Evolutionary conservation across 1,284 basidiomycete genomes (phyloP).

Genomic region (Ganoderma lucidum): DNA sequence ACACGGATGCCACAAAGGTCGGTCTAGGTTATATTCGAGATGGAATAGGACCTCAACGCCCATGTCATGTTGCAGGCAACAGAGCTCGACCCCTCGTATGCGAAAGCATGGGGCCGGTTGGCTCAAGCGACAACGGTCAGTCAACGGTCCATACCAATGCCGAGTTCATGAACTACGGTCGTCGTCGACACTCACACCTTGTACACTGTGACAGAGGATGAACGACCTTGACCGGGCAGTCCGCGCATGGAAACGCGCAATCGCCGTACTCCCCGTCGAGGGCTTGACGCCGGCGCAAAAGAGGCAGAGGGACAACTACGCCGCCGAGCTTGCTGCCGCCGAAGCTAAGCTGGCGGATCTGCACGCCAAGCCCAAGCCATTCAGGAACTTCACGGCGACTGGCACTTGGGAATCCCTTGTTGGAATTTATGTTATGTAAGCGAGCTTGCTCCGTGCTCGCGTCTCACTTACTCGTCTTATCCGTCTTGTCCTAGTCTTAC

Average conservation of each 20-base stretch:
- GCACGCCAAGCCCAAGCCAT: background rate
- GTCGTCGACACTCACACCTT: background rate
- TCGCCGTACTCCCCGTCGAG: slow-evolving; percentile 35
- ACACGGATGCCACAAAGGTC: slow-evolving; percentile 27
- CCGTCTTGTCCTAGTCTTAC: too few relatives aligned
- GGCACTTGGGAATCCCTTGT: background rate
- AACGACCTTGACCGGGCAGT: slow-evolving; percentile 28
- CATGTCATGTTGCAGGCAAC: slow-evolving; percentile 38
- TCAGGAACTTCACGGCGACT: background rate
- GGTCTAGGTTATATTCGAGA: background rate
- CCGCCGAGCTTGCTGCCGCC: slow-evolving; percentile 25
- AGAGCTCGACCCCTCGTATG: slow-evolving; percentile 41
- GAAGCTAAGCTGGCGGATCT: slow-evolving; percentile 12
- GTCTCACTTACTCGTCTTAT: too few relatives aligned
- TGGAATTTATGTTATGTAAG: too few relatives aligned
- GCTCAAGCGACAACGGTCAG: slow-evolving; percentile 10
- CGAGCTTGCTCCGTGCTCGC: too few relatives aligned
- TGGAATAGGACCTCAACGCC: background rate
- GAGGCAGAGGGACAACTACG: slow-evolving; percentile 42
- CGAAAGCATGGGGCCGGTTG: slow-evolving; percentile 33
- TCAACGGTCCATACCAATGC: background rate
- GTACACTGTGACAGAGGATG: slow-evolving; percentile 26
- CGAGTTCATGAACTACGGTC: background rate
- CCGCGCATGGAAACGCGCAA: slow-evolving; percentile 35
- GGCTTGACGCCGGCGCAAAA: slow-evolving; percentile 36